Evolutionary conservation across 2,329 filamentous ascomycete species (phyloP), one percentile per base, ranked within the genome.

Genomic region (Coleophoma eucalyptorum): DNA sequence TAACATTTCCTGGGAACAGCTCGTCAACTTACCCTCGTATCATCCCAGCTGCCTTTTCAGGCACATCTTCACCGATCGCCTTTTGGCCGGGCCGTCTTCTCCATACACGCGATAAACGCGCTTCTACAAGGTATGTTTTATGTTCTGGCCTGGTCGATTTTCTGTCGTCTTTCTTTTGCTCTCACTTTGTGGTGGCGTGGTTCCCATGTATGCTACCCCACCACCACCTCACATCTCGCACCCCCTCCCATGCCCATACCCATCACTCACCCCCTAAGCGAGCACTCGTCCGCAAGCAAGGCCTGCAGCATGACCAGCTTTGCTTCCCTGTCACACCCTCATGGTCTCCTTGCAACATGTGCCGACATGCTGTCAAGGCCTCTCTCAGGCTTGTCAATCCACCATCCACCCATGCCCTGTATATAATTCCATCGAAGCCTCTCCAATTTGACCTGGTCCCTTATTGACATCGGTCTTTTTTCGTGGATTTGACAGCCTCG

Each of bases 361-460:
- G 57, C 59, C 59, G 60, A 58, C 26, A 55, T 55, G 54, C 56
- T 59, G 35, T 42, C 50, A 21, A 46, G 47, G 42, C 48, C 47
- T 16, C 26, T 40, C 35, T 20, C 37, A 50, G 26, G 26, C 26
- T 48, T 40, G 46, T 20, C 16, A 20, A 50, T 62, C 59, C 55
- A 59, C 62, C 58, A 58, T 60, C 53, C 55, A 62, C 57, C 61
- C 62, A 60, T 63, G 60, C 58, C 35, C 57, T 60, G 59, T 62
- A 64, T 62, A 59, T 57, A 61, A 63, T 59, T 50, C 49, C 55
- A 58, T 56, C 60, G 59, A 58, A 57, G 54, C 53, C 47, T 53
- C 57, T 53, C 53, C 48, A 53, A 45, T 52, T 58, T 46, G 51
- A 55, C 60, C 62, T 62, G 50, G 62, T 60, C 57, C 53, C 54